A percentile compares a stretch with the other conserved stretches of the same genome.
Evolutionary conservation across 1,139 yeast species (phyloP).

Genomic region (Magnusiomyces ingens): DNA sequence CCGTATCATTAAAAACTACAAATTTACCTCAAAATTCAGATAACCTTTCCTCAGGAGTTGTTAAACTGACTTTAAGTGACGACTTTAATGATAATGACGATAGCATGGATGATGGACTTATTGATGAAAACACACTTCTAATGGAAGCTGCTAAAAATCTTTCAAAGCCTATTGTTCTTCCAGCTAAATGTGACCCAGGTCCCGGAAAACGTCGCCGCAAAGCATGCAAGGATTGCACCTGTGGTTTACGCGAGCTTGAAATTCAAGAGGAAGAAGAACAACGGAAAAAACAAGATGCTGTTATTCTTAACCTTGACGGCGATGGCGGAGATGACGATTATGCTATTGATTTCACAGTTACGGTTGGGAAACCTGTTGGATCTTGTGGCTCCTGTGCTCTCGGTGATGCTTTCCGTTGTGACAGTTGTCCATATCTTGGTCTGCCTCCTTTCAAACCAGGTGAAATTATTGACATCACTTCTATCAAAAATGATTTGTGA

Average conservation of each 20-base stretch:
- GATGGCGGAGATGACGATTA: slow-evolving; percentile 59
- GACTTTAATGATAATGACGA: slow-evolving; percentile 42
- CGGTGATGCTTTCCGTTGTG: slow-evolving; percentile 97
- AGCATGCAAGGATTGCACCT: slow-evolving; percentile 94
- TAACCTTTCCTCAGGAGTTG: slow-evolving; percentile 33
- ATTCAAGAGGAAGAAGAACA: slow-evolving; percentile 34
- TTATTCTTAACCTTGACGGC: slow-evolving; percentile 21
- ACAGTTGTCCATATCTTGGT: slow-evolving; percentile 95
- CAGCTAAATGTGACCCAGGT: slow-evolving; percentile 38
- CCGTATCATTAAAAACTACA: slow-evolving; percentile 1
- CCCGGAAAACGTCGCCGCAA: slow-evolving; percentile 48
- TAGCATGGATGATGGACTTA: slow-evolving; percentile 44
- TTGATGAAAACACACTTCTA: slow-evolving; percentile 30
- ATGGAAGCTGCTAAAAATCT: slow-evolving; percentile 19
- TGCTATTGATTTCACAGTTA: slow-evolving; percentile 90
- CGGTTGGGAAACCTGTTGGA: slow-evolving; percentile 70
- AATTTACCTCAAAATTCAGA: slow-evolving; percentile 20
- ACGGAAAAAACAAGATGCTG: slow-evolving; percentile 21
- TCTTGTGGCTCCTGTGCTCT: slow-evolving; percentile 96
- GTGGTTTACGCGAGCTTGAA: slow-evolving; percentile 80
- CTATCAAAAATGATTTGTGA: slow-evolving; percentile 21
- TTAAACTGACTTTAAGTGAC: slow-evolving; percentile 36
- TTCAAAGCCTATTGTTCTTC: slow-evolving; percentile 36
- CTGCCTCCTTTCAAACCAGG: slow-evolving; percentile 98
- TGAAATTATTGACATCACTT: slow-evolving; percentile 44